These are phyloP conservation scores for Dentipellis sp. DNA, from an alignment of 768 basidiomycete species.

Conservation along the genomic window DNA sequence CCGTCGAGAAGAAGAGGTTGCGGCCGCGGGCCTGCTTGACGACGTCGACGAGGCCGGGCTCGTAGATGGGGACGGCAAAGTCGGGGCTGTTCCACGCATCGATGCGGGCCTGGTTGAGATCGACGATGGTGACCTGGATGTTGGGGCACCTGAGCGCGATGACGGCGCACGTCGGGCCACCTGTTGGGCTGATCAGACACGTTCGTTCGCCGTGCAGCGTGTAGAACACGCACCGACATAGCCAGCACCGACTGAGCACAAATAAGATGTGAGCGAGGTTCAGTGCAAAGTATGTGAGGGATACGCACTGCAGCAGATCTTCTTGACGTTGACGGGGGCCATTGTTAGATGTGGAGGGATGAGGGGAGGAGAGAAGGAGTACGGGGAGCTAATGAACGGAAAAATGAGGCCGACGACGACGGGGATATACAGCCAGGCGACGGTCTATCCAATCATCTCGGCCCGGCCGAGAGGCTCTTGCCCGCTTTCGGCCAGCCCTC, in stretches of 20 bases:
- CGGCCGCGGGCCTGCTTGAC: constrained; percentile 81
- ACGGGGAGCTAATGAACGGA: not conserved
- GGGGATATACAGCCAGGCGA: too few relatives aligned
- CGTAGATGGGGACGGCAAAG: constrained; percentile 89
- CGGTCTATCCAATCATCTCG: too few relatives aligned
- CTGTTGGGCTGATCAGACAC: constrained; percentile 28
- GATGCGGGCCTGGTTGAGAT: constrained; percentile 89
- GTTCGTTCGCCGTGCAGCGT: not conserved
- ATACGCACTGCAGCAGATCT: constrained; percentile 82
- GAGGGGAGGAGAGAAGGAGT: constrained; percentile 10
- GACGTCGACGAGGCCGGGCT: constrained; percentile 91
- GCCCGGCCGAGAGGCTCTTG: too few relatives aligned
- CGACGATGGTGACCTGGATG: constrained; percentile 94
- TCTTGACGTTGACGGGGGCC: constrained; percentile 56
- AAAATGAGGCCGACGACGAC: not conserved
- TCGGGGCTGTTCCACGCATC: constrained; percentile 93
- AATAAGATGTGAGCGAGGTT: constrained; percentile 10
- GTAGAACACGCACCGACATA: constrained; percentile 68
- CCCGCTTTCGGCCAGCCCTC: too few relatives aligned
- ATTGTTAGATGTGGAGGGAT: constrained; percentile 22
- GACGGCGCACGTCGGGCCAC: constrained; percentile 92
- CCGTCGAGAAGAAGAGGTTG: constrained; percentile 96
- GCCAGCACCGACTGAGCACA: constrained; percentile 66
- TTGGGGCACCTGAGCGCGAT: constrained; percentile 91
- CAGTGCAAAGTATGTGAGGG: not conserved